Percentiles rank a stretch among this genome's conserved stretches.
Evolutionary conservation across 2,329 filamentous ascomycete species (phyloP).

Genomic region (Fusarium neocosmosporiellum): DNA sequence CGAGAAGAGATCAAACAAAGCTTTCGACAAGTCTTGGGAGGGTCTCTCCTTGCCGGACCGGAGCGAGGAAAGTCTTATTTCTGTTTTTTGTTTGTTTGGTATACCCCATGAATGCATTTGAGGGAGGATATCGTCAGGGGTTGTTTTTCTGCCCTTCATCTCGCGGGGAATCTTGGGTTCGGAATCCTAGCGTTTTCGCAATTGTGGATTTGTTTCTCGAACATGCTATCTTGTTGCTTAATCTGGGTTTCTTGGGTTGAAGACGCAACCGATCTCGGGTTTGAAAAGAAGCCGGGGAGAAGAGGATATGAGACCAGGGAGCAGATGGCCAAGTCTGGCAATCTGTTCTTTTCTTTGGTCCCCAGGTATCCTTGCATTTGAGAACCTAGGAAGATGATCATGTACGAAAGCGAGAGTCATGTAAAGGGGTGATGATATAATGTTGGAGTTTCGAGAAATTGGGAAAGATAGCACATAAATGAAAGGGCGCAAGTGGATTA

Average conservation of each 20-base stretch:
- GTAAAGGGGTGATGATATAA: slow-evolving; percentile 34
- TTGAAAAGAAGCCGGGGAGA: neutral
- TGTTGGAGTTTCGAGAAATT: slow-evolving; percentile 32
- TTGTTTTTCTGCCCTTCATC: slow-evolving; percentile 17
- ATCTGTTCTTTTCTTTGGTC: slow-evolving; percentile 24
- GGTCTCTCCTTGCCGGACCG: slow-evolving; percentile 9
- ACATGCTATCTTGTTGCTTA: slow-evolving; percentile 16
- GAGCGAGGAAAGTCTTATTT: slow-evolving; percentile 22
- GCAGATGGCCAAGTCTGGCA: slow-evolving; percentile 1
- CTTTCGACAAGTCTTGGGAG: slow-evolving; percentile 3
- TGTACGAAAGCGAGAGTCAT: slow-evolving; percentile 39
- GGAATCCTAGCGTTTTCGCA: slow-evolving; percentile 31
- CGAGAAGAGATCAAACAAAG: slow-evolving; percentile 17
- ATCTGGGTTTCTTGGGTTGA: slow-evolving; percentile 2
- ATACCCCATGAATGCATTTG: slow-evolving; percentile 41
- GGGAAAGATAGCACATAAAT: slow-evolving; percentile 27
- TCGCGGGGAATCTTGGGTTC: slow-evolving; percentile 9
- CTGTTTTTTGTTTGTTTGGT: slow-evolving; percentile 36
- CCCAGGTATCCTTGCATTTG: slow-evolving; percentile 38
- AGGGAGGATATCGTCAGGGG: slow-evolving; percentile 28
- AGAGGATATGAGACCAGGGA: neutral
- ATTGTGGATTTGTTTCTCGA: slow-evolving; percentile 17
- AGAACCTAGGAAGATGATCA: slow-evolving; percentile 11
- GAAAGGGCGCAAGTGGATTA: slow-evolving; percentile 29
- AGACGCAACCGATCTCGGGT: neutral